A percentile compares a stretch with the other conserved stretches of the same genome.
Conservation (phyloP, 2,329 filamentous ascomycete genomes). For the Aspergillus niger region DNA sequence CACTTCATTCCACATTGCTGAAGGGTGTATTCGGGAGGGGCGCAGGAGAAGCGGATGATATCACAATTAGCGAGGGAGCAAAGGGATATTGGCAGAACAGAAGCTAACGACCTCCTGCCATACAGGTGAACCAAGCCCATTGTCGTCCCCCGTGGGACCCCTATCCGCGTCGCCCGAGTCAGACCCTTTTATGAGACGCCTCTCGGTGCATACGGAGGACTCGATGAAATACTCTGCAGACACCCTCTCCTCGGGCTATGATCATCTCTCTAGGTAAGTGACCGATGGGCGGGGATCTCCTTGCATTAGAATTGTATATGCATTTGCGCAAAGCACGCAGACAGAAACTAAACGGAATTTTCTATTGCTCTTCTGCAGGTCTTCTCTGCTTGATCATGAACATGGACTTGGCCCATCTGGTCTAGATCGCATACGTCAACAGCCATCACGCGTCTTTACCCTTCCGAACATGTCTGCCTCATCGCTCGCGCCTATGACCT, state of each 20-base stretch:
- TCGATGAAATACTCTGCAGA: slow-evolving; percentile 76
- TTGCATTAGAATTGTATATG: slow-evolving; percentile 15
- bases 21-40: slow-evolving; percentile 5
- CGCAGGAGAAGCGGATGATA: neutral
- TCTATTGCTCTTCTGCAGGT: slow-evolving; percentile 54
- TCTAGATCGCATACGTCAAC: slow-evolving; percentile 89
- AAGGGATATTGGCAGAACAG: neutral
- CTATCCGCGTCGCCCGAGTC: slow-evolving; percentile 40
- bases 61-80: slow-evolving; percentile 3
- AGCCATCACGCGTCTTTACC: slow-evolving; percentile 66
- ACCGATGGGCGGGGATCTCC: slow-evolving; percentile 17
- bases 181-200: slow-evolving; percentile 47
- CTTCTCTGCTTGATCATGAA: slow-evolving; percentile 83
- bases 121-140: slow-evolving; percentile 43
- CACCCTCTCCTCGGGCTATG: slow-evolving; percentile 66
- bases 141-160: slow-evolving; percentile 41
- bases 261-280: slow-evolving; percentile 72
- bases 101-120: slow-evolving; percentile 19
- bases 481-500: slow-evolving; percentile 61
- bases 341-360: slow-evolving; percentile 19
- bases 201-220: slow-evolving; percentile 56
- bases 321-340: slow-evolving; percentile 4
- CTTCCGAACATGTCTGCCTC: slow-evolving; percentile 64
- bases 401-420: slow-evolving; percentile 83
- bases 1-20: slow-evolving; percentile 14